Percentiles rank a stretch among this genome's conserved stretches.
Conservation (phyloP, 2,329 filamentous ascomycete genomes). For the Grosmannia clavigera region DNA sequence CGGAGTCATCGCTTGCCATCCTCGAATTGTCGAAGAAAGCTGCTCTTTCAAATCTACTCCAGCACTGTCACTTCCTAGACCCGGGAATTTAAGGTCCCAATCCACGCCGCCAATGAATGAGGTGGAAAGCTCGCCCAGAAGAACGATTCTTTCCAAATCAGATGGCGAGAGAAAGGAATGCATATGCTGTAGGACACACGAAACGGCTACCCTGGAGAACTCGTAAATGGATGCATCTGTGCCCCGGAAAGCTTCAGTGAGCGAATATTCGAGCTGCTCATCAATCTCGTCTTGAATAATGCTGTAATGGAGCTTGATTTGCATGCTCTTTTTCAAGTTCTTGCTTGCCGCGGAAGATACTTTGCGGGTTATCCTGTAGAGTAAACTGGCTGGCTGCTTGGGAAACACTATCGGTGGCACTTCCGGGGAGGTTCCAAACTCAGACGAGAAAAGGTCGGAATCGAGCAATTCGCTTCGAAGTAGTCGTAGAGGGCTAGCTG, state of each 20-base stretch:
- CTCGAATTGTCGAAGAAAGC: conserved; percentile 23
- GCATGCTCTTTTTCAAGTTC: conserved; percentile 36
- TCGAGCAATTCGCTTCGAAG: conserved; percentile 57
- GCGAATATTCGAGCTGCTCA: conserved; percentile 29
- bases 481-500: conserved; percentile 60
- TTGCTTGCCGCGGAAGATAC: conserved; percentile 17
- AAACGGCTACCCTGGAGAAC: conserved; percentile 8
- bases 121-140: conserved; percentile 40
- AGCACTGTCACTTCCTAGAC: conserved; percentile 23
- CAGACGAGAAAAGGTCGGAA: conserved; percentile 56
- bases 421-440: conserved; percentile 41
- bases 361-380: conserved; percentile 65
- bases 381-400: conserved; percentile 66
- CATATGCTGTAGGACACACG: conserved; percentile 31
- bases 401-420: conserved; percentile 56
- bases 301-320: conserved; percentile 63
- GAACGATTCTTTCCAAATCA: conserved; percentile 43
- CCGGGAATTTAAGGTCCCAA: conserved; percentile 38
- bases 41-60: conserved; percentile 14
- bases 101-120: conserved; percentile 29
- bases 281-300: conserved; percentile 65
- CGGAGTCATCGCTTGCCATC: conserved; percentile 25
- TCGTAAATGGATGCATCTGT: conserved; percentile 15
- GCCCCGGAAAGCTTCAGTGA: conserved; percentile 25
- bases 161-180: conserved; percentile 30